Evolutionary conservation across 2,329 filamentous ascomycete species (phyloP).

Genomic region (Trichoderma citrinoviride): DNA sequence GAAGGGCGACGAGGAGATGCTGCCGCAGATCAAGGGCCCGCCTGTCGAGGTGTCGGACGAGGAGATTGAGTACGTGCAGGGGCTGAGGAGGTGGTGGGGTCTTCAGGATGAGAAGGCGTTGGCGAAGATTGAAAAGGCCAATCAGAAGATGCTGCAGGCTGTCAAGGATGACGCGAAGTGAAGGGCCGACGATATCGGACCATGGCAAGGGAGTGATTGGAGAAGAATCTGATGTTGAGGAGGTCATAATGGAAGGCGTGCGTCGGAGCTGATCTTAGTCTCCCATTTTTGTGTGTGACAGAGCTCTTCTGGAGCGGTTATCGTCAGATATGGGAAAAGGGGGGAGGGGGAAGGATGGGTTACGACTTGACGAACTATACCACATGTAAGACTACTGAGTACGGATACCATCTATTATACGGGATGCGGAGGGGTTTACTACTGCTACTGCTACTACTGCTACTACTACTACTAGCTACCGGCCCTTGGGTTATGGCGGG

Average conservation of each 20-base stretch:
- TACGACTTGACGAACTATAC: constrained; percentile 14
- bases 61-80: constrained; percentile 49
- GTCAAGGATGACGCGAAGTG: constrained; percentile 30
- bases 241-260: no score
- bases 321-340: background rate
- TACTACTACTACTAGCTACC: background rate
- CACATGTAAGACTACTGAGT: background rate
- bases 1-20: constrained; percentile 37
- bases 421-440: background rate
- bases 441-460: no score
- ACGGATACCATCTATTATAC: no score
- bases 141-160: constrained; percentile 33
- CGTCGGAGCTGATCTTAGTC: background rate
- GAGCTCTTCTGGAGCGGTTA: background rate
- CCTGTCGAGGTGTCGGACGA: constrained; percentile 54
- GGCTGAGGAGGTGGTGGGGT: constrained; percentile 50
- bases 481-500: background rate
- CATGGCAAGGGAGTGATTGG: background rate
- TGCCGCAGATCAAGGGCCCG: constrained; percentile 57
- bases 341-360: background rate
- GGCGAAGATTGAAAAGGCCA: constrained; percentile 50
- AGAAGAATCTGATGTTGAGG: background rate
- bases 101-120: constrained; percentile 47
- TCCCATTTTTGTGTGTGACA: background rate
- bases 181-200: background rate